Conservation (phyloP, 768 basidiomycete species). For the Amanita phalloides region DNA sequence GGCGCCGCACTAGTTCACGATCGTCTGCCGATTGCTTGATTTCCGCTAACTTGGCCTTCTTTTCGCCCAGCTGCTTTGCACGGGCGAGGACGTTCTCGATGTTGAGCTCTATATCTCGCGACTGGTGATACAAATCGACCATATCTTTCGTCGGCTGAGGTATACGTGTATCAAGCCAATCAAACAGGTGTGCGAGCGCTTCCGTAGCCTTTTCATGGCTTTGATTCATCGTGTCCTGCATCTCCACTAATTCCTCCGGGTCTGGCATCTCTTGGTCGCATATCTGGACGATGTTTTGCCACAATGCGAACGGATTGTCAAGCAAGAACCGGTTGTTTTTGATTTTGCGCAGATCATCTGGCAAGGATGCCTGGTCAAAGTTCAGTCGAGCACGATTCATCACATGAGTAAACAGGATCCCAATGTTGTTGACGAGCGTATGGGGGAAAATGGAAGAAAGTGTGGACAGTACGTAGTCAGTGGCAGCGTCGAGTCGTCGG, state of each 20-base stretch:
- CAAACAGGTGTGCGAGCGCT: constrained; percentile 7
- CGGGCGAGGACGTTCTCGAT: constrained; percentile 6
- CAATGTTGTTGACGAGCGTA: constrained; percentile 16
- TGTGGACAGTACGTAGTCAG: constrained; percentile 15
- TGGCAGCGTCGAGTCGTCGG: constrained; percentile 11
- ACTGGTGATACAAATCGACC: constrained; percentile 5
- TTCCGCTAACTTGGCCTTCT: not conserved
- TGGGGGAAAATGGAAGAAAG: constrained; percentile 15
- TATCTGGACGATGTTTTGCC: constrained; percentile 5
- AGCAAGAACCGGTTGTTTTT: constrained; percentile 1
- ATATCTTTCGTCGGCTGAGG: constrained; percentile 11
- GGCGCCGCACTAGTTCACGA: not conserved
- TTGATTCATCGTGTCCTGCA: not conserved
- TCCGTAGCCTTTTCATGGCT: constrained; percentile 8
- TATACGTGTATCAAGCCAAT: constrained; percentile 9
- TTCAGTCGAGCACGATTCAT: constrained; percentile 11
- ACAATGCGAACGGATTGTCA: constrained; percentile 9
- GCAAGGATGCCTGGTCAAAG: constrained; percentile 12
- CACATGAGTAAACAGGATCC: constrained; percentile 15
- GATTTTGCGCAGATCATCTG: constrained; percentile 3
- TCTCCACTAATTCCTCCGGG: not conserved
- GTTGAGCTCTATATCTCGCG: constrained; percentile 5
- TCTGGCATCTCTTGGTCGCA: not conserved
- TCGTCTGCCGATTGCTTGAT: not conserved
- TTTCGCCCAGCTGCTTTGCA: constrained; percentile 5